A percentile compares a stretch with the other conserved stretches of the same genome.
phyloP scores from a whole-genome alignment of 768 basidiomycete genomes.

The Amanita rimosa region DNA sequence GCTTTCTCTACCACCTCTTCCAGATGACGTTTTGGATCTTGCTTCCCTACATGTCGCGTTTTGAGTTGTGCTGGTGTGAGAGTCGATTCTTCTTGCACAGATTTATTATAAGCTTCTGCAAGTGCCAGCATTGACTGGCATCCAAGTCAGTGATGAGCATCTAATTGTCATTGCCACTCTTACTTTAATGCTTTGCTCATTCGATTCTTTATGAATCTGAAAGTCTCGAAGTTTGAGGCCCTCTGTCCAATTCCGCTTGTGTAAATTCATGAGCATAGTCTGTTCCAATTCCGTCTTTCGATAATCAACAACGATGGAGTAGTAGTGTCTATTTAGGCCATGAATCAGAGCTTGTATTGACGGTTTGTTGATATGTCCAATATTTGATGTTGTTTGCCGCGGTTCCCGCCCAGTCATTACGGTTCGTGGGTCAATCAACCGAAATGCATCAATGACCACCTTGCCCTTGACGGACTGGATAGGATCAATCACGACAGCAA shows the following conservation, averaged over 20 bases:
- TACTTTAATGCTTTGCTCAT: constrained; percentile 94
- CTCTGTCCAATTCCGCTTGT: constrained; percentile 99
- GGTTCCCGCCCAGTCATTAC: constrained; percentile 91
- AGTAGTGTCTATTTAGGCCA: constrained; percentile 96
- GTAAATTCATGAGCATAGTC: constrained; percentile 96
- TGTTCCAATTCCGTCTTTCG: constrained; percentile 98
- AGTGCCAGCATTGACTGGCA: constrained; percentile 82
- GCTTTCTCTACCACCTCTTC: constrained; percentile 97
- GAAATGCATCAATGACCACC: constrained; percentile 98
- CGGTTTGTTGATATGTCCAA: constrained; percentile 99
- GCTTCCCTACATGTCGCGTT: constrained; percentile 95
- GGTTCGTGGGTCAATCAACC: constrained; percentile 86
- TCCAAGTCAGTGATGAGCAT: constrained; percentile 9
- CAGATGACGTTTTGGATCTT: constrained; percentile 95
- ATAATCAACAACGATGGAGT: constrained; percentile 96
- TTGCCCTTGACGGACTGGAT: constrained; percentile 99
- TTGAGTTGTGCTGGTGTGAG: constrained; percentile 88
- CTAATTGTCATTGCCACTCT: constrained; percentile 12
- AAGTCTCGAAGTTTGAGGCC: constrained; percentile 90
- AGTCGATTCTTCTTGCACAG: constrained; percentile 97
- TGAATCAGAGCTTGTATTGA: constrained; percentile 98
- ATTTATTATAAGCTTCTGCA: constrained; percentile 93
- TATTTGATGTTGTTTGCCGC: constrained; percentile 94
- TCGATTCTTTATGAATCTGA: constrained; percentile 73
- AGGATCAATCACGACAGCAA: constrained; percentile 96